Evolutionary conservation across 192 early-diverging fungal species (phyloP), one percentile per base, ranked within the genome.

Genomic region (Rhizophagus clarus): DNA sequence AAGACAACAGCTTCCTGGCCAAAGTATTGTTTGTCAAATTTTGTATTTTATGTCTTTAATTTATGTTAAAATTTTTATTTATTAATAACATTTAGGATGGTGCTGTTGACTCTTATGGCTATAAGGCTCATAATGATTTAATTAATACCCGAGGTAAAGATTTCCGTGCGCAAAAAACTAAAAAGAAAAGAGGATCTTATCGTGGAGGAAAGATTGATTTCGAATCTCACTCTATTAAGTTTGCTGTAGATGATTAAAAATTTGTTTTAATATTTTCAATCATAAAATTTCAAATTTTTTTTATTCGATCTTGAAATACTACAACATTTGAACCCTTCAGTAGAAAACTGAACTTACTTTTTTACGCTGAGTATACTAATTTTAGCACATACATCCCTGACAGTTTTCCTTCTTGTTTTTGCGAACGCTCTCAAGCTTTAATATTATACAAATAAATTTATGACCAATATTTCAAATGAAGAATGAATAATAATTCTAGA

Each of bases 181-280:
- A 98, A 88, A 99, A 99, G 88, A 98, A 98, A 90, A 88, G 95
- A 70, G 96, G 96, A 29, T 92, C 93, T 60, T 99, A 99, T 89
- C 91, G 93, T 74, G 97, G 97, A 37, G 97, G 97, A 28, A 82
- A 87, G 71, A 99, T 99, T 76, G 93, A 94, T 77, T 91, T 93
- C 72, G 87, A 85, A 45, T 94, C 93, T 29, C 92, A 96, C 83
- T 96, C 94, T 7, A 95, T 96, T 87, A 99, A 99, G 83, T 97
- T 99, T 81, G 28, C 37, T 62, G 49, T 37, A 15, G 29, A 77
- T 1, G 45, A 49, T 72, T 72, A 20, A 72, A 24, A 42, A 26
- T 42, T 9, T 69, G 32, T 31, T 37, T 34, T 22, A 69, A 34
- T 69, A 37, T 22, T 70, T 37, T 56, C 6, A 56, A 56, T 56